Percentiles rank a stretch among this genome's conserved stretches.
Conservation (phyloP, 495 filamentous ascomycete genomes). For the Beverwykella pulmonaria region DNA sequence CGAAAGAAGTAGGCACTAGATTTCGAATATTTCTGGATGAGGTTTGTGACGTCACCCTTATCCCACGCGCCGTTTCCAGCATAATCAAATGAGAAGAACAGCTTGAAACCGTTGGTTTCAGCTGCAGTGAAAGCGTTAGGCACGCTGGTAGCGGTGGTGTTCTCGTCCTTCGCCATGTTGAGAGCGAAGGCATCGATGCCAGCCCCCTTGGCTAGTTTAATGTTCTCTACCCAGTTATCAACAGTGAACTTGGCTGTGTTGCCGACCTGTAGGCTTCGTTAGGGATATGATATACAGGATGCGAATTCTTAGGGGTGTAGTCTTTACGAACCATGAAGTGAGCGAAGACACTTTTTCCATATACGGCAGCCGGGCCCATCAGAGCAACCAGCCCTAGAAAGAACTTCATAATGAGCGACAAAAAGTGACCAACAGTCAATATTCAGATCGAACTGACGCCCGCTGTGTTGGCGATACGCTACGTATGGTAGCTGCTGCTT, state of each 20-base stretch:
- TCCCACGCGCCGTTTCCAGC: constrained; percentile 58
- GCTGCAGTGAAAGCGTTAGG: constrained; percentile 60
- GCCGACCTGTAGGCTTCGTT: background rate
- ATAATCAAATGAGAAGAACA: constrained; percentile 75
- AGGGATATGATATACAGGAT: too few relatives aligned
- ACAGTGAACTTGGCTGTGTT: background rate
- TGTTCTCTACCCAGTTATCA: background rate
- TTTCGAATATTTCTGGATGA: background rate
- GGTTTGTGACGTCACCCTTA: constrained; percentile 51
- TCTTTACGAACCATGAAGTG: background rate
- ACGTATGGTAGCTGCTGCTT: too few relatives aligned
- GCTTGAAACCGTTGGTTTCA: constrained; percentile 53
- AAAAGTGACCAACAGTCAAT: too few relatives aligned
- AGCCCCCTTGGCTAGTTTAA: constrained; percentile 31
- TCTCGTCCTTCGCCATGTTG: constrained; percentile 54
- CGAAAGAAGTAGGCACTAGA: background rate
- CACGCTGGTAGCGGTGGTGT: constrained; percentile 50
- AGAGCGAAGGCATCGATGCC: constrained; percentile 75
- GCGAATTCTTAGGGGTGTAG: background rate
- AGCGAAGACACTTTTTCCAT: background rate
- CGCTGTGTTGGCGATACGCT: too few relatives aligned
- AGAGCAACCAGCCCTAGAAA: too few relatives aligned
- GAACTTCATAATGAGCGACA: too few relatives aligned
- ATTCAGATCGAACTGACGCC: too few relatives aligned
- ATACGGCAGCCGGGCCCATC: too few relatives aligned